A percentile compares a stretch with the other conserved stretches of the same genome.
These are phyloP conservation scores for Fusarium goolgardi DNA, from an alignment of 2,329 filamentous ascomycete species.

Conservation along the genomic window DNA sequence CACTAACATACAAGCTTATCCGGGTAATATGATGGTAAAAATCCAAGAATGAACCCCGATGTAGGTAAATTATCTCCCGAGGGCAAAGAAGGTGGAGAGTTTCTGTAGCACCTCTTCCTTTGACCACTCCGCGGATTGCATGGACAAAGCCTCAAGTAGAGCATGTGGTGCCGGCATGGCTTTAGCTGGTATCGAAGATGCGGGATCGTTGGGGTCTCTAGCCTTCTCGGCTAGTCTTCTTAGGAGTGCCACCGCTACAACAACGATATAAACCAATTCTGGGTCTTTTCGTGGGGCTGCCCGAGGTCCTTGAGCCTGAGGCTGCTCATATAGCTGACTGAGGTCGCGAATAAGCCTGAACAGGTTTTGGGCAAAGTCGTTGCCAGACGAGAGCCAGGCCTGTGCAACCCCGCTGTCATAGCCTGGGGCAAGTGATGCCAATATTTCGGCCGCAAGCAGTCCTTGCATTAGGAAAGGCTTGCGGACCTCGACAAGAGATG, in stretches of 20 bases:
- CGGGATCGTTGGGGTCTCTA: constrained; percentile 64
- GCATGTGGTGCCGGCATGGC: constrained; percentile 75
- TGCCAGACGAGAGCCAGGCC: constrained; percentile 84
- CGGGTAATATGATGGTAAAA: constrained; percentile 27
- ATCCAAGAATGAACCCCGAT: constrained; percentile 33
- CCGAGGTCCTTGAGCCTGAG: constrained; percentile 53
- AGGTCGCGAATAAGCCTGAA: constrained; percentile 80
- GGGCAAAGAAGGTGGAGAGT: constrained; percentile 66
- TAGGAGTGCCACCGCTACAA: constrained; percentile 75
- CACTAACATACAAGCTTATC: constrained; percentile 49
- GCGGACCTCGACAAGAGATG: constrained; percentile 80
- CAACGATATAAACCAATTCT: constrained; percentile 72
- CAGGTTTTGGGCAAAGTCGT: constrained; percentile 85
- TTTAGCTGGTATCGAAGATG: constrained; percentile 65
- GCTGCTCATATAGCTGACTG: constrained; percentile 69
- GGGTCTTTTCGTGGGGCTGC: constrained; percentile 58
- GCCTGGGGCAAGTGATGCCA: constrained; percentile 78
- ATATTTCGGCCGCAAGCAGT: constrained; percentile 87
- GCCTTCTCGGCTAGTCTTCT: constrained; percentile 76
- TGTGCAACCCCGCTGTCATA: constrained; percentile 79
- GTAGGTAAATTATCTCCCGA: constrained; percentile 59
- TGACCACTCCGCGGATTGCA: constrained; percentile 70
- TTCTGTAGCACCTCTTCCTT: constrained; percentile 75
- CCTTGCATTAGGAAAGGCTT: constrained; percentile 94
- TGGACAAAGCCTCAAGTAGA: constrained; percentile 74